Base-by-base conservation (phyloP, 106 monocot genomes). In the Alisma plantagoaquatica region DNA sequence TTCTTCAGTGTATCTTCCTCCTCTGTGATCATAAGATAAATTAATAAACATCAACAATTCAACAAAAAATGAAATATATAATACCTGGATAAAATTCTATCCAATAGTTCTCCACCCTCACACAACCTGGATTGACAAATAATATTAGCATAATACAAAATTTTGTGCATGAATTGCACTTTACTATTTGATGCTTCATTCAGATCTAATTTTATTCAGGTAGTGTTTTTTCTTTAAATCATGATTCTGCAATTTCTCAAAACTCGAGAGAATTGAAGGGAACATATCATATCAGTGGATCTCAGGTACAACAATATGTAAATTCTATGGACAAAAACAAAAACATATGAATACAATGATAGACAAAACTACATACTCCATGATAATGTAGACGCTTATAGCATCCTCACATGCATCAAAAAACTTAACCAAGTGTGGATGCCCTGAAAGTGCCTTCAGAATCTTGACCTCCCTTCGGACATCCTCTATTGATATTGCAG, bases 321-420 rank as follows among this genome's bases (percentile, higher is more conserved):
- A n/a, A n/a, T n/a, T n/a, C n/a, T n/a, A n/a, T n/a, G n/a, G n/a
- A n/a, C n/a, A n/a, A n/a, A n/a, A n/a, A n/a, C n/a, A n/a, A n/a
- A n/a, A n/a, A n/a, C n/a, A n/a, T n/a, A n/a, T n/a, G n/a, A n/a
- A n/a, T n/a, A n/a, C n/a, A n/a, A n/a, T n/a, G n/a, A n/a, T n/a
- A n/a, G n/a, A n/a, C n/a, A n/a, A n/a, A 66, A 60, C 30, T 27
- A 75, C 83, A 73, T 94, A 94, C 94, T 94, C 94, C 94, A 94
- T 94, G 41, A 88, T 69, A 68, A 94, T 71, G 77, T 84, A 94
- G 77, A 94, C 94, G 58, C 88, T 94, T 63, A 79, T 72, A 48
- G 69, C 75, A 62, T 94, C 94, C 73, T 94, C 94, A 81, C 77
- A 94, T 77, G 94, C 87, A 88, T 94, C 94, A 73, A 84, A 76